Evolutionary conservation across 306 rosid species (phyloP).

Genomic region (Nissolia schottii): DNA sequence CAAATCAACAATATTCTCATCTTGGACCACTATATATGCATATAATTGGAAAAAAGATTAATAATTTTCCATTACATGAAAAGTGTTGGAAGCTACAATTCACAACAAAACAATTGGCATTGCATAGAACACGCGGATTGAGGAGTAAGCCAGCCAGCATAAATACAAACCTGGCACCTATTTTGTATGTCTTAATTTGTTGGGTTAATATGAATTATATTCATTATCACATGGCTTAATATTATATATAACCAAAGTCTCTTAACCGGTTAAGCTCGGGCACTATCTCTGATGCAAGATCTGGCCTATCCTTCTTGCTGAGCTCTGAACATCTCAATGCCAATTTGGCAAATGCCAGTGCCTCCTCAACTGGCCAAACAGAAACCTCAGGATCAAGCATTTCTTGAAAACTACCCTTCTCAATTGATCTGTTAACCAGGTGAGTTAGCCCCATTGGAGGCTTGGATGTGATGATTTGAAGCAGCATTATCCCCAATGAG

Average conservation of each 20-base stretch:
- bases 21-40: not conserved
- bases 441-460: conserved; percentile 81
- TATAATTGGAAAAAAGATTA: not conserved
- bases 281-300: conserved; percentile 57
- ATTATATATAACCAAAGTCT: conserved; percentile 36
- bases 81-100: conserved; percentile 7
- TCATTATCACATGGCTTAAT: too few species aligned
- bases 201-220: too few species aligned
- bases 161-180: conserved; percentile 21
- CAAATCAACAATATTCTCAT: not conserved
- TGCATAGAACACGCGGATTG: not conserved
- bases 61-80: conserved; percentile 1
- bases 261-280: conserved; percentile 76
- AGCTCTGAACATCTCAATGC: conserved; percentile 72
- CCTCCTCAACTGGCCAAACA: conserved; percentile 81
- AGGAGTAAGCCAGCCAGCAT: not conserved
- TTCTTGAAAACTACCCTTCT: conserved; percentile 49
- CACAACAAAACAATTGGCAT: not conserved
- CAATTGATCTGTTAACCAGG: conserved; percentile 69
- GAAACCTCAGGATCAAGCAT: conserved; percentile 60
- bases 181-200: not conserved
- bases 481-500: conserved; percentile 75
- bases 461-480: conserved; percentile 80
- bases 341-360: conserved; percentile 59
- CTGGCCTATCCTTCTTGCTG: conserved; percentile 86